Base-by-base conservation (phyloP, 1,139 yeast genomes). In the Sugiyamaella castrensis region DNA sequence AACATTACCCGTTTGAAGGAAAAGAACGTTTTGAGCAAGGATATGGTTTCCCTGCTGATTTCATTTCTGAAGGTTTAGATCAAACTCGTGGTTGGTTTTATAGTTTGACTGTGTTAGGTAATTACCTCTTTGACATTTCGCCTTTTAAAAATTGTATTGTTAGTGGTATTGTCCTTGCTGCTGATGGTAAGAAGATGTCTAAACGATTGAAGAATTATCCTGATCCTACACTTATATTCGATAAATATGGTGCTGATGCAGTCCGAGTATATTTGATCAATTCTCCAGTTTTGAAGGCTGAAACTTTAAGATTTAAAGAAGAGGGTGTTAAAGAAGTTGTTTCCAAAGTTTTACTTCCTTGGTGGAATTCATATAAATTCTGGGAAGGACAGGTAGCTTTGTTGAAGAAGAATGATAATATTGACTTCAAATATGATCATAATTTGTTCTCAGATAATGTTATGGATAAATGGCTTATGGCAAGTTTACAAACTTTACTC, bases 41-140 rank as follows among this genome's bases (percentile, higher is more conserved):
- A 11, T 41, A 41, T 27, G 79, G 87, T 46, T 92, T 86, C 82
- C 98, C 98, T 47, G 99, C 96, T 36, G 92, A 94, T 70, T 92
- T 92, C 71, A 94, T 92, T 62, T 85, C 97, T 53, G 99, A 92
- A 76, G 99, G 99, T 73, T 81, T 92, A 62, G 99, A 92, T 74
- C 99, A 92, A 76, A 92, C 99, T 47, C 87, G 99, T 81, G 99
- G 99, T 67, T 92, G 99, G 99, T 94, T 94, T 74, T 94, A 94
- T 72, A 92, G 98, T 45, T 77, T 94, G 68, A 84, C 96, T 38
- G 97, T 94, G 27, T 77, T 94, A 63, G 98, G 98, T 68, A 88
- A 96, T 52, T 98, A 92, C 62, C 75, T 94, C 63, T 92, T 92
- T 74, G 85, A 86, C 63, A 80, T 83, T 52, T 95, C 95, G 55